Evolutionary conservation across 768 basidiomycete genomes (phyloP), one percentile per base, ranked within the genome.

Genomic region (Coprinopsis marcescibilis): DNA sequence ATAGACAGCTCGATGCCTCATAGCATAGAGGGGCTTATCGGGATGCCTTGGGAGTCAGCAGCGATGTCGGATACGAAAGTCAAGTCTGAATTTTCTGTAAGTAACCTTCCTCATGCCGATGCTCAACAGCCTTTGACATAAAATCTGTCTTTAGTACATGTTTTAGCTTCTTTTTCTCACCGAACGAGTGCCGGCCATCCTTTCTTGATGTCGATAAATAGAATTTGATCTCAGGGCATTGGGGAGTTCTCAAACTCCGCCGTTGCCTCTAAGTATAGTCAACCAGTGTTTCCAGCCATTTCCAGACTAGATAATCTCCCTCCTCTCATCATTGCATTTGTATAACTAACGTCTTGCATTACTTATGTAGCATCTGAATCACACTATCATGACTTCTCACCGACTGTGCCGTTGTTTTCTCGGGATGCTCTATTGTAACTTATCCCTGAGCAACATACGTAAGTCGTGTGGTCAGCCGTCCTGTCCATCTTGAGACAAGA

Each of bases 21-120:
- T 38, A 62, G 65, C 41, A 57, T 63, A 17, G 61, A 59, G 37
- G 50, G 61, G 25, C 52, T 62, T 45, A 54, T 63, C 43, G 55
- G 56, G 33, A 49, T 63, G 48, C 52, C 59, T 39, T 70, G 67
- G 66, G 64, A 64, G 17, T 46, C 47, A 14, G 15, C 52, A 3
- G 37, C 50, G 61, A 15, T 60, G 62, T 29, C 45, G 7, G 38
- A 24, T 4, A 24, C 58, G 20, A 66, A 63, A 55, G 53, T 65
- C 49, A 68, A 67, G 51, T 50, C 57, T 58, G 58, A 63, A 51
- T 64, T 57, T 48, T 50, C 58, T 42, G 61, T 64, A 55, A 57
- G 65, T 55, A 45, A 29, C 14, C 19, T 26, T 25, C 48, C 23
- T 7, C 48, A 42, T 49, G 41, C 20, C n/a, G n/a, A n/a, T n/a